phyloP scores from a whole-genome alignment of 169 alveolate genomes.

The Plasmodium coatneyi region DNA sequence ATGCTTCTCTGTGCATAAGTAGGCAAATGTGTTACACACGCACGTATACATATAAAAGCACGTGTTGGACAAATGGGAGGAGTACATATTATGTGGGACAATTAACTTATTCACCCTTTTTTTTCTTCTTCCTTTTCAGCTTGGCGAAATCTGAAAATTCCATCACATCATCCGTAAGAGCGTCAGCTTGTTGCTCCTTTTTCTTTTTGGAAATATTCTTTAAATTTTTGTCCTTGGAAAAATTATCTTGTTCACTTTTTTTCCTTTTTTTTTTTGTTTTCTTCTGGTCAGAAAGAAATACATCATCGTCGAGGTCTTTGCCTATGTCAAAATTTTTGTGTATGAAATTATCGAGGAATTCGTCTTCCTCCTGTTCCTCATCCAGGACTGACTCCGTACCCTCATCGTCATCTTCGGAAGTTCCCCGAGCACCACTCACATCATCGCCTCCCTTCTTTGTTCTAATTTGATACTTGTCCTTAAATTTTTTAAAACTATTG shows the following conservation, averaged over 20 bases:
- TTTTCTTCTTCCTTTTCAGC: constrained; percentile 26
- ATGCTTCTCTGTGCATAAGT: background rate
- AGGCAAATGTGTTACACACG: background rate
- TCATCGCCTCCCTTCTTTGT: background rate
- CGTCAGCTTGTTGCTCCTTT: background rate
- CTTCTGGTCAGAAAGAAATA: background rate
- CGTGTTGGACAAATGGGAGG: background rate
- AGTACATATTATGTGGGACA: background rate
- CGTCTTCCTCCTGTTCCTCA: constrained; percentile 70
- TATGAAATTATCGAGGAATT: constrained; percentile 39
- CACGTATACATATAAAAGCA: background rate
- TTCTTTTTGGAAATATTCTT: background rate
- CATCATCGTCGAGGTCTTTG: constrained; percentile 23
- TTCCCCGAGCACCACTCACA: background rate
- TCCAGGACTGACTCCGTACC: constrained; percentile 12
- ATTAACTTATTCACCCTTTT: background rate
- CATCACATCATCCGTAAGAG: background rate
- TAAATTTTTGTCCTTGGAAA: constrained; percentile 2
- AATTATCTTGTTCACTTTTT: constrained; percentile 17
- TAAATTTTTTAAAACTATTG: constrained; percentile 60
- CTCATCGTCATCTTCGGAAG: background rate
- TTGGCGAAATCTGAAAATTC: constrained; percentile 63
- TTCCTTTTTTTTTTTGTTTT: constrained; percentile 21
- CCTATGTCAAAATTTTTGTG: constrained; percentile 52
- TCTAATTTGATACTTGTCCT: constrained; percentile 43